A percentile compares a stretch with the other conserved stretches of the same genome.
These are phyloP conservation scores for Phytophthora pini DNA, from an alignment of 352 stramenopile genomes.

Conservation along the genomic window DNA sequence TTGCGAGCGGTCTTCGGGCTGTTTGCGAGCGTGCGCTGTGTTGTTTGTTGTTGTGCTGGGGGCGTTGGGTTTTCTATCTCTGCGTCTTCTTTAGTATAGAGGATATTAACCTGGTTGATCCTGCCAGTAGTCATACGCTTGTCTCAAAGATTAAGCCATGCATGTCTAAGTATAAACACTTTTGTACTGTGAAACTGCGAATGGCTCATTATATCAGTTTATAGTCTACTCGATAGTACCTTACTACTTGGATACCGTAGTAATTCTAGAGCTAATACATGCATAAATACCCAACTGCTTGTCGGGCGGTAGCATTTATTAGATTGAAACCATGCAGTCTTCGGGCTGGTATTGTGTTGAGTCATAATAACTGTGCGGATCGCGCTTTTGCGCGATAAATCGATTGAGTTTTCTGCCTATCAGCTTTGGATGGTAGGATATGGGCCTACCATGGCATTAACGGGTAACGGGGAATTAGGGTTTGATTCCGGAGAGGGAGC, in stretches of 20 bases:
- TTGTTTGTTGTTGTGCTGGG: constrained; percentile 9
- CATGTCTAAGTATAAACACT: constrained; percentile 31
- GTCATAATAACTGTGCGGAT: constrained; percentile 28
- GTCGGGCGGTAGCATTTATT: constrained; percentile 31
- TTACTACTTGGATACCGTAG: constrained; percentile 94
- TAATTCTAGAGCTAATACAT: constrained; percentile 95
- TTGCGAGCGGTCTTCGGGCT: background rate
- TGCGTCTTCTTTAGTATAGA: constrained; percentile 26
- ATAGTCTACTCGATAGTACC: too few species aligned
- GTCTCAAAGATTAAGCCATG: constrained; percentile 81
- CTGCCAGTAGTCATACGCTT: constrained; percentile 87
- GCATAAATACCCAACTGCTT: constrained; percentile 56
- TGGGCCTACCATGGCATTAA: constrained; percentile 92
- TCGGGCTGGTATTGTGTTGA: constrained; percentile 32
- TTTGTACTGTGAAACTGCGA: constrained; percentile 33
- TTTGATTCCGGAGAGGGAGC: constrained; percentile 76
- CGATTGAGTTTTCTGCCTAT: constrained; percentile 93
- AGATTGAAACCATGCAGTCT: constrained; percentile 35
- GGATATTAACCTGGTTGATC: constrained; percentile 85
- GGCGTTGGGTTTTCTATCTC: background rate
- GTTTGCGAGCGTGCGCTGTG: background rate
- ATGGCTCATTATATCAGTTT: constrained; percentile 36
- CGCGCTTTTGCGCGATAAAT: constrained; percentile 74
- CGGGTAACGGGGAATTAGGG: constrained; percentile 92
- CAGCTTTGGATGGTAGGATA: constrained; percentile 92